These are phyloP conservation scores for Nicotiana obtusifolia DNA, from an alignment of 257 asterid species.

Conservation along the genomic window DNA sequence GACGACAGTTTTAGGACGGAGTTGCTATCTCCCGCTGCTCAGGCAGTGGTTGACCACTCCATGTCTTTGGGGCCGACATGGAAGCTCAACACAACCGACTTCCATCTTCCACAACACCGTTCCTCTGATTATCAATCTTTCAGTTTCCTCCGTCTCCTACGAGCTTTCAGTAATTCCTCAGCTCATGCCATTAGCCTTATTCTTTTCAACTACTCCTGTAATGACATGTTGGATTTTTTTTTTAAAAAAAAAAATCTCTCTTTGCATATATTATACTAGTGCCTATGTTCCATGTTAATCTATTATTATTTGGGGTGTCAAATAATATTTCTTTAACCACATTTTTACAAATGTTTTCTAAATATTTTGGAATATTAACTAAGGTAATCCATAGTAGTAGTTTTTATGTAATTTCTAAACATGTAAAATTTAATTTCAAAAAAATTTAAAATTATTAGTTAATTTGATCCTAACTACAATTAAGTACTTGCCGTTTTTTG, in stretches of 20 bases:
- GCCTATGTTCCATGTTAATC: too few species aligned
- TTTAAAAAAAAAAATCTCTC: too few species aligned
- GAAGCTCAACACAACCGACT: neutral
- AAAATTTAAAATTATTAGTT: too few species aligned
- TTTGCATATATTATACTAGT: too few species aligned
- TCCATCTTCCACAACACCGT: neutral
- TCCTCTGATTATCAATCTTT: slow-evolving; percentile 4
- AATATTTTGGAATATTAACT: neutral
- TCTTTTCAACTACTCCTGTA: too few species aligned
- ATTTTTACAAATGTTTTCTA: neutral
- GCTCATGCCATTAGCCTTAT: too few species aligned
- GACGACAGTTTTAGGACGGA: slow-evolving; percentile 7
- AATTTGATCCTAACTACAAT: too few species aligned
- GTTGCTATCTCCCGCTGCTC: neutral
- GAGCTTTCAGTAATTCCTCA: neutral
- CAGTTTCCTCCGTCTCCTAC: neutral
- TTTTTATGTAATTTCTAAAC: neutral
- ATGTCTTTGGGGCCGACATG: neutral
- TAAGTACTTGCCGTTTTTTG: too few species aligned
- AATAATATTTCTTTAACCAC: neutral
- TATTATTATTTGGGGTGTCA: neutral
- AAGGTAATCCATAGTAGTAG: neutral
- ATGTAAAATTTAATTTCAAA: neutral
- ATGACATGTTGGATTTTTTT: too few species aligned
- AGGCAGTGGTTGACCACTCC: neutral